Conservation (phyloP, 257 asterid species). For the Fraxinus cuspidata region DNA sequence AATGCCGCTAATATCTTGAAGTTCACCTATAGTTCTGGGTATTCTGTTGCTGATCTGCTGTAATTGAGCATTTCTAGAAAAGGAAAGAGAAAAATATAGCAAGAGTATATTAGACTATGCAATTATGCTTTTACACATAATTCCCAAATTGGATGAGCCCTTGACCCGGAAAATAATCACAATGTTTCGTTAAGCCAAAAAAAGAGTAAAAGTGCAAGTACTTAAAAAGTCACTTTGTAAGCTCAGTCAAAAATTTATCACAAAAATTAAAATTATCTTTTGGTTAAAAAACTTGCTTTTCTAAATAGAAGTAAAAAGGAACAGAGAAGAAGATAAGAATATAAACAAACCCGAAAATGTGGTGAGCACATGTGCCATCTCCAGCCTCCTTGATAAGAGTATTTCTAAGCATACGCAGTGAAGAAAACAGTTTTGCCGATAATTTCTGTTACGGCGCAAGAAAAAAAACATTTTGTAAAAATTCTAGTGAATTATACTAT, state of each 20-base stretch:
- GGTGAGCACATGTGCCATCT: slow-evolving; percentile 59
- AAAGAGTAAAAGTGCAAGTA: background rate
- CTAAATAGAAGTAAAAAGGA: background rate
- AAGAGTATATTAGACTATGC: slow-evolving; percentile 7
- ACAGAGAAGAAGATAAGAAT: background rate
- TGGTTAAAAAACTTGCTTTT: background rate
- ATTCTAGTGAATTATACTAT: background rate
- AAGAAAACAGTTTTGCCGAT: slow-evolving; percentile 56
- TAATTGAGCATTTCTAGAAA: slow-evolving; percentile 55
- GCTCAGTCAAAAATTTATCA: background rate
- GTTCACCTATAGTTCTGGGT: slow-evolving; percentile 77
- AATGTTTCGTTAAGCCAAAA: background rate
- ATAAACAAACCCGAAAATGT: slow-evolving; percentile 65
- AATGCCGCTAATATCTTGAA: slow-evolving; percentile 73
- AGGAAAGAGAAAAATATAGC: slow-evolving; percentile 11
- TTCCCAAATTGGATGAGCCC: background rate
- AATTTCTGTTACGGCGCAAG: slow-evolving; percentile 48
- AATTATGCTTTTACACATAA: background rate
- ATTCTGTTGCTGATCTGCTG: slow-evolving; percentile 59
- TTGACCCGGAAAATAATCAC: background rate
- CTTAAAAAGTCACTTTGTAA: background rate
- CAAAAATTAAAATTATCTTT: background rate
- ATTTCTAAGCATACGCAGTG: slow-evolving; percentile 66
- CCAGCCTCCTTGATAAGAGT: slow-evolving; percentile 63
- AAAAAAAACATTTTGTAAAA: background rate